These are phyloP conservation scores for Ganoderma boninense DNA, from an alignment of 1,284 basidiomycete species.

Conservation along the genomic window DNA sequence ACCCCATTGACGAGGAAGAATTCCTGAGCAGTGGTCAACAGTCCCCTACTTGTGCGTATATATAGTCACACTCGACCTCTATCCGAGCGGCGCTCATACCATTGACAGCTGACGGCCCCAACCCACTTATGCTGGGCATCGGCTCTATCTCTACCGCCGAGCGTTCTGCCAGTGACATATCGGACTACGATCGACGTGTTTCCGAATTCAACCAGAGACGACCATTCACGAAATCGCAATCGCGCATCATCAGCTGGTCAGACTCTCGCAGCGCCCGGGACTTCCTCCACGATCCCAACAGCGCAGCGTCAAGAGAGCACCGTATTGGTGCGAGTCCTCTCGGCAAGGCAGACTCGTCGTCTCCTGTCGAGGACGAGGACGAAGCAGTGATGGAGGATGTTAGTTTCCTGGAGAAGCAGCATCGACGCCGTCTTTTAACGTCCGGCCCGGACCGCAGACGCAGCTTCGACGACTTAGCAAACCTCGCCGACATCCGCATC, in stretches of 20 bases:
- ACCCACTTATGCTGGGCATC: slow-evolving; percentile 51
- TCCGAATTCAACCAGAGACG: slow-evolving; percentile 56
- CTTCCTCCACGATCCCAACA: slow-evolving; percentile 34
- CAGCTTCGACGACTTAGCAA: slow-evolving; percentile 67
- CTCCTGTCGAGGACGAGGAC: slow-evolving; percentile 25
- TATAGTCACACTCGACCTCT: background rate
- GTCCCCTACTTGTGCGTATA: slow-evolving; percentile 67
- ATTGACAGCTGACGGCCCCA: slow-evolving; percentile 47
- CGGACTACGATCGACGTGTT: slow-evolving; percentile 54
- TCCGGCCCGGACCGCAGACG: slow-evolving; percentile 49
- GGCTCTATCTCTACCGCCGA: slow-evolving; percentile 44
- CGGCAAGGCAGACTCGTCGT: slow-evolving; percentile 17
- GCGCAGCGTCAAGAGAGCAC: slow-evolving; percentile 15
- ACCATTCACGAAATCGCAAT: slow-evolving; percentile 43
- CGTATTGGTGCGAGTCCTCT: slow-evolving; percentile 25
- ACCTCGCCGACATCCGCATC: slow-evolving; percentile 53
- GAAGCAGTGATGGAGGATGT: slow-evolving; percentile 25
- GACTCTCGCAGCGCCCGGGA: slow-evolving; percentile 56
- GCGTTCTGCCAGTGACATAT: slow-evolving; percentile 53
- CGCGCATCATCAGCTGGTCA: slow-evolving; percentile 59
- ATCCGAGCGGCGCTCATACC: slow-evolving; percentile 12
- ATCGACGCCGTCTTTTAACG: slow-evolving; percentile 23
- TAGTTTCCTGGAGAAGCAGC: slow-evolving; percentile 25
- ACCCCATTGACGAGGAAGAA: slow-evolving; percentile 64
- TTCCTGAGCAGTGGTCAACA: slow-evolving; percentile 76